Base-by-base conservation (phyloP, 768 basidiomycete genomes). In the Suillus occidentalis region DNA sequence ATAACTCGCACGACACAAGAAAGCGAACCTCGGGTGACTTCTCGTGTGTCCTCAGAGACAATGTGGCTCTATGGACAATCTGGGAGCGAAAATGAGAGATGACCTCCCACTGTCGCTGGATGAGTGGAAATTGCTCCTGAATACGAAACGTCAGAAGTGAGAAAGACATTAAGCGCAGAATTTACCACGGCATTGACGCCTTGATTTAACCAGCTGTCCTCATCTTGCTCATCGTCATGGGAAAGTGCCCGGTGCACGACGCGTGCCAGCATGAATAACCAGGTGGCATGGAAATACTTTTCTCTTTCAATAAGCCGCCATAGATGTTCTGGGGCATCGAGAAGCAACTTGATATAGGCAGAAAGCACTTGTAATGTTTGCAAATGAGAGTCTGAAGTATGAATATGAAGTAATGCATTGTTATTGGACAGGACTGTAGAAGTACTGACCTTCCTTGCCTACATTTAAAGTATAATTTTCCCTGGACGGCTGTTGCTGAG, bases 31-130 rank as follows among this genome's bases (percentile, higher is more conserved):
- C 82, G 14, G 81, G 73, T 8, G 88, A 78, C n/a, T 81, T 74
- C 9, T 78, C 77, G 43, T 79, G 75, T 67, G 90, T 86, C 56
- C 93, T 86, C 20, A 97, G 80, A n/a, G 87, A 90, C 55, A 92
- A 74, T 0, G 89, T 94, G n/a, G 95, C 92, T 71, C 88, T 89
- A 69, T 95, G 91, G 25, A 91, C 85, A 67, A 98, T 96, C 72
- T 97, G 95, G 1, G 89, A 81, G 52, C 94, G 89, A 72, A 97
- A 94, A 68, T 91, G 92, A 6, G 88, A 86, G 9, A 98, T 87
- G 1, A 87, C 83, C 64, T 97, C 96, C 96, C 95, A 98, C 76
- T 98, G 96, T 42, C 94, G 89, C 68, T 94, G 91, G 4, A 94
- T 86, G 6, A 98, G 80, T 34, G 95, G 94, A 68, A 96, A 90